Conservation (phyloP, 2,329 filamentous ascomycete genomes). For the Blastomyces emzantsi region DNA sequence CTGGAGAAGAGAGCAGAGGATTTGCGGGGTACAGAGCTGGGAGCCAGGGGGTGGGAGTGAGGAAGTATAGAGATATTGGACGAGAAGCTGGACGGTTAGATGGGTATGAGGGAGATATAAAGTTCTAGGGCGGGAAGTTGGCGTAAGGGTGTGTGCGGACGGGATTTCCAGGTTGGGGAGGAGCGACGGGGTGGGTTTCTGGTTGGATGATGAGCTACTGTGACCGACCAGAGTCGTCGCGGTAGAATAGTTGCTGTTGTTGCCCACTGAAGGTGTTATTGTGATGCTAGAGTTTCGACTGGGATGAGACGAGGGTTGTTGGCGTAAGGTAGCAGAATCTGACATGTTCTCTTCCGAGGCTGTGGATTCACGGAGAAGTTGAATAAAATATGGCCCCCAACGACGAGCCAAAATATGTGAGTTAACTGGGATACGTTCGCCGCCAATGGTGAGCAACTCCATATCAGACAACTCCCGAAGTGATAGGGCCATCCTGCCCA, state of each 20-base stretch:
- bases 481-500: constrained; percentile 70
- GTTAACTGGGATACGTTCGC: constrained; percentile 87
- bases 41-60: constrained; percentile 68
- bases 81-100: constrained; percentile 77
- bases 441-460: constrained; percentile 87
- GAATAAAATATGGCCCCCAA: constrained; percentile 95
- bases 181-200: constrained; percentile 6
- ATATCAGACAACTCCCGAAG: constrained; percentile 88
- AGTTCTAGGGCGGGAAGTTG: constrained; percentile 64
- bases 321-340: constrained; percentile 66
- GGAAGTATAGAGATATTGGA: constrained; percentile 91
- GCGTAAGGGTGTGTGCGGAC: constrained; percentile 45
- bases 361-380: constrained; percentile 71
- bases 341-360: constrained; percentile 58
- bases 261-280: constrained; percentile 55
- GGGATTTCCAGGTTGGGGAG: constrained; percentile 42
- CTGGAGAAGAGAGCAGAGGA: constrained; percentile 89
- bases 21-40: constrained; percentile 82
- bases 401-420: constrained; percentile 77
- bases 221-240: constrained; percentile 34
- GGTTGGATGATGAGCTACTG: constrained; percentile 22
- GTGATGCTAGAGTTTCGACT: constrained; percentile 74
- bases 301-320: constrained; percentile 48
- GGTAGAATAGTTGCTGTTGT: constrained; percentile 35
- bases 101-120: constrained; percentile 90